Evolutionary conservation across 345 rosid genomes (phyloP), one percentile per base, ranked within the genome.

Genomic region (Isatis tinctoria): DNA sequence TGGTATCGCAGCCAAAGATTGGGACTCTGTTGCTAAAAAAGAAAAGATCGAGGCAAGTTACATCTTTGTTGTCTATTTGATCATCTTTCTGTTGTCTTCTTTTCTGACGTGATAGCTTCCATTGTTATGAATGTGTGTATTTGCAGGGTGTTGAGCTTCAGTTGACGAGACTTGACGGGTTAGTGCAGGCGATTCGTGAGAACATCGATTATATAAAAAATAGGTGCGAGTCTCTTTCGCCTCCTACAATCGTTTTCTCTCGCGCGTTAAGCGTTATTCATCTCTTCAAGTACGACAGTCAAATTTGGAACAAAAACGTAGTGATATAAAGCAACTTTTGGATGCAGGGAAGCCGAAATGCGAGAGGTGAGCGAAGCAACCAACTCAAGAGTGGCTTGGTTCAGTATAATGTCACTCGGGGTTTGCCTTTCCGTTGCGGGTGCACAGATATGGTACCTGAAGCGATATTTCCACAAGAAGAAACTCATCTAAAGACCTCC

Each of bases 1-100:
- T 39, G 99, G 99, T 62, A 87, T 92, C 11, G 88, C 93, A 1
- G 91, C 99, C 3, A 92, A 92, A 83, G 97, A 95, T 79, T 95
- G 99, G 99, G 97, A 91, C 13, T 87, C 97, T 32, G 93, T 94
- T 71, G 97, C 97, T 4, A 92, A 71, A 77, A 92, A 90, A 68
- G 97, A 95, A 76, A 90, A 95, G 78, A 88, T 95, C 40, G 96
- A 95, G 96, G 96, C 78, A 69, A 79, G 88, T 64, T 52, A 16
- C 8, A 27, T 13, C 51, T 72, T 2, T 22, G 24, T 22, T 10
- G 7, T 56, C 65, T 63, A 16, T 33, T 2, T 35, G n/a, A 10
- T 13, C 41, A 36, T 65, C 7, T 30, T 72, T 67, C 27, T 13
- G 2, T 13, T 9, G n/a, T 16, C 39, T 12, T 49, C 27, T 44